Percentiles rank a stretch among this genome's conserved stretches.
Conservation (phyloP, 768 basidiomycete species). For the Daedaleopsis nitida region DNA sequence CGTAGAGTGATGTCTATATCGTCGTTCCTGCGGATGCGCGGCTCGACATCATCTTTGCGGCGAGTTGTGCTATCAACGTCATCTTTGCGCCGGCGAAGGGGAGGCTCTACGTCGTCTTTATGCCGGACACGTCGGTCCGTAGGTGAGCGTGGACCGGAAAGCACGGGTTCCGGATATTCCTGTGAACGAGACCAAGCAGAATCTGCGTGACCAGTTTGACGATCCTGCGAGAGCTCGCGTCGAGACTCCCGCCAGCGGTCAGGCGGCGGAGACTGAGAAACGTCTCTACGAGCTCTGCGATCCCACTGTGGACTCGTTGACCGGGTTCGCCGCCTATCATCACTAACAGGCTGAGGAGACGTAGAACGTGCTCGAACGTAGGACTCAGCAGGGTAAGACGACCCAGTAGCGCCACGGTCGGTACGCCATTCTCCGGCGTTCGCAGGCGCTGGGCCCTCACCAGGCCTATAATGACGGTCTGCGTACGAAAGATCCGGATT, state of each 20-base stretch:
- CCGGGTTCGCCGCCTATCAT: constrained; percentile 16
- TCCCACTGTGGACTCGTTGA: constrained; percentile 25
- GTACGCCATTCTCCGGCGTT: constrained; percentile 16
- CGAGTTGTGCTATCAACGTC: background rate
- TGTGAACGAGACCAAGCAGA: constrained; percentile 10
- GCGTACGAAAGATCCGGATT: constrained; percentile 46
- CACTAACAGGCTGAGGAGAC: constrained; percentile 4
- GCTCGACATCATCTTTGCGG: constrained; percentile 12
- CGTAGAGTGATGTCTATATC: constrained; percentile 8
- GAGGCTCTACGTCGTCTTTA: constrained; percentile 15
- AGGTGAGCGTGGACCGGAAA: background rate
- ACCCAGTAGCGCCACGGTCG: constrained; percentile 7
- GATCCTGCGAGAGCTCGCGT: constrained; percentile 9
- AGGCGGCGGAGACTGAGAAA: constrained; percentile 16
- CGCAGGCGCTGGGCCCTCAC: constrained; percentile 21
- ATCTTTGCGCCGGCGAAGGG: constrained; percentile 9
- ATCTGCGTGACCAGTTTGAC: background rate
- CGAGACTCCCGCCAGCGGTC: constrained; percentile 13
- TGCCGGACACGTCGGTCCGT: constrained; percentile 3
- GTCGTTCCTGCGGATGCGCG: constrained; percentile 10
- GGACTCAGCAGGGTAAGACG: background rate
- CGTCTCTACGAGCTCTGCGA: constrained; percentile 15
- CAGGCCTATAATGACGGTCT: constrained; percentile 70
- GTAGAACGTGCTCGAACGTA: constrained; percentile 7
- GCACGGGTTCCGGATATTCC: background rate